These are phyloP conservation scores for Leishmania amazonensis DNA, from an alignment of 208 protist species.

Conservation along the genomic window DNA sequence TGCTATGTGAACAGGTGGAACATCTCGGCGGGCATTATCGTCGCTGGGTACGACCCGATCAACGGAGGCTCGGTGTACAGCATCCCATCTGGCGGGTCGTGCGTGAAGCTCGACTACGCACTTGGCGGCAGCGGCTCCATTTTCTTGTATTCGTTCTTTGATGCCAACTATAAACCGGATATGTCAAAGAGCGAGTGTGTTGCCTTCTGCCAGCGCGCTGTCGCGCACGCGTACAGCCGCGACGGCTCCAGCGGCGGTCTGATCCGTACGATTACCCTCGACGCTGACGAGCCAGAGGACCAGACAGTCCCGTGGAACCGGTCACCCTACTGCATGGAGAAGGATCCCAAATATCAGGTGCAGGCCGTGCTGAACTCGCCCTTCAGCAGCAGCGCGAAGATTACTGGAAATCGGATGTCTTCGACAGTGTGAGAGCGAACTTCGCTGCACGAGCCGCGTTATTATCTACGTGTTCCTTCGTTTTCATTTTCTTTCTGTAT, in stretches of 20 bases:
- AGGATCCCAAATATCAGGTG: constrained; percentile 80
- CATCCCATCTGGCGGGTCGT: constrained; percentile 95
- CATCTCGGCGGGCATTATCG: constrained; percentile 97
- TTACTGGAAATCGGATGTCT: constrained; percentile 50
- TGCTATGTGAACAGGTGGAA: constrained; percentile 98
- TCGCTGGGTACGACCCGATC: constrained; percentile 96
- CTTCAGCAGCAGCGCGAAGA: constrained; percentile 82
- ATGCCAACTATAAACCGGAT: constrained; percentile 95
- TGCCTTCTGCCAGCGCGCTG: constrained; percentile 93
- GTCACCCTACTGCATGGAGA: constrained; percentile 91
- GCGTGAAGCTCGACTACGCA: constrained; percentile 94
- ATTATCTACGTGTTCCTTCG: not conserved
- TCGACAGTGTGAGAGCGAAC: constrained; percentile 3
- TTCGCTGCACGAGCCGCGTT: not conserved
- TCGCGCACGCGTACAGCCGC: constrained; percentile 97
- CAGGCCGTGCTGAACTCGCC: constrained; percentile 73
- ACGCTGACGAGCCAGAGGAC: constrained; percentile 76
- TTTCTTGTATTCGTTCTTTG: constrained; percentile 99
- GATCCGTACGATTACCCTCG: constrained; percentile 94
- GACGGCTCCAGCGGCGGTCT: constrained; percentile 98
- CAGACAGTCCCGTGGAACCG: constrained; percentile 85
- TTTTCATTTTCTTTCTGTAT: constrained; percentile 1
- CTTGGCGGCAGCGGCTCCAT: constrained; percentile 97
- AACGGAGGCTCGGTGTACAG: constrained; percentile 97
- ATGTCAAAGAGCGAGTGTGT: constrained; percentile 98